Conservation (phyloP, 2,329 filamentous ascomycete species). For the Blastomyces parvus region DNA sequence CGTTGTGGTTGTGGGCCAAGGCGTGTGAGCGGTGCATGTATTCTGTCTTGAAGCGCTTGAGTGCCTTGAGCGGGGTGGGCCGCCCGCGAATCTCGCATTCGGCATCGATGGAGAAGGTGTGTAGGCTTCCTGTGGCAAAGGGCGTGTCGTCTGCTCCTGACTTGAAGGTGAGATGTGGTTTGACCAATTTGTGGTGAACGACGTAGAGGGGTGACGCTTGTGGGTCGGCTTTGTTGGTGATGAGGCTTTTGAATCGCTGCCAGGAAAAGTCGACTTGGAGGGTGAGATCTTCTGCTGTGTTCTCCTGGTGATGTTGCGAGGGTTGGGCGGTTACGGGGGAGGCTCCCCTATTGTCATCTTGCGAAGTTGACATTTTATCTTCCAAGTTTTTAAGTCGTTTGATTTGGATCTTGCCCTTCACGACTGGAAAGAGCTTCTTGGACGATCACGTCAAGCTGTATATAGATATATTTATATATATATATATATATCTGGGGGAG, state of each 20-base stretch:
- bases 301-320: neutral
- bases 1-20: slow-evolving; percentile 14
- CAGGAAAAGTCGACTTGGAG: slow-evolving; percentile 23
- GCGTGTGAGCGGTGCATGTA: slow-evolving; percentile 24
- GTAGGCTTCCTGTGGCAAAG: slow-evolving; percentile 16
- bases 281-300: slow-evolving; percentile 2
- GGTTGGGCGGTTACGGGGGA: too few relatives aligned
- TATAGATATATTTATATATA: too few relatives aligned
- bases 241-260: slow-evolving; percentile 19
- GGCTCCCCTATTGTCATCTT: neutral
- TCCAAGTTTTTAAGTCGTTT: neutral
- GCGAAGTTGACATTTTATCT: neutral
- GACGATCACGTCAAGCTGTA: neutral
- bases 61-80: slow-evolving; percentile 19
- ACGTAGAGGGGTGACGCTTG: slow-evolving; percentile 18
- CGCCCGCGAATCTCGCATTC: slow-evolving; percentile 22
- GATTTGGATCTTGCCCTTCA: neutral
- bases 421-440: neutral
- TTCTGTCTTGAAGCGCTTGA: slow-evolving; percentile 21
- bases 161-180: slow-evolving; percentile 19
- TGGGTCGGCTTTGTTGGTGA: slow-evolving; percentile 17
- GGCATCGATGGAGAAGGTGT: slow-evolving; percentile 21
- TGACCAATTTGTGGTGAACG: slow-evolving; percentile 16
- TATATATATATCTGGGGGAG: too few relatives aligned
- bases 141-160: slow-evolving; percentile 10